Percentiles rank a stretch among this genome's conserved stretches.
phyloP scores from a whole-genome alignment of 257 asterid genomes.

The Echium plantagineum region DNA sequence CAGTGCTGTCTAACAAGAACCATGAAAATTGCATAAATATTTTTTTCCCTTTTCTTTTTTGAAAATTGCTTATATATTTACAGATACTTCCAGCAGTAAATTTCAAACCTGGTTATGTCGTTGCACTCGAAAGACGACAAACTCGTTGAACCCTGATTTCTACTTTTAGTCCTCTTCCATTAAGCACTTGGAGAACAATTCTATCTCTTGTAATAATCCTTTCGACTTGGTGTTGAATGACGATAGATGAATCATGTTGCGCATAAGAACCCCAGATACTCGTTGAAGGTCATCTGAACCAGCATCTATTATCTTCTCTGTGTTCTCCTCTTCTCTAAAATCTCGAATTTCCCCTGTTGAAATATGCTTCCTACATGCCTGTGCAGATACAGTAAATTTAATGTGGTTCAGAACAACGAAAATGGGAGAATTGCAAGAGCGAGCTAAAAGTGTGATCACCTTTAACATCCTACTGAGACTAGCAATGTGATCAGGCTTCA shows the following conservation, averaged over 20 bases:
- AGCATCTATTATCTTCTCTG: conserved; percentile 10
- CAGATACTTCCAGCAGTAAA: too few species aligned
- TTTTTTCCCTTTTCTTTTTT: too few species aligned
- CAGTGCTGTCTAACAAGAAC: too few species aligned
- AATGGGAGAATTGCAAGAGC: neutral
- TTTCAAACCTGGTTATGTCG: too few species aligned
- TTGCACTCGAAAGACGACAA: neutral
- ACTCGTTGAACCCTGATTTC: neutral
- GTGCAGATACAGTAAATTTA: conserved; percentile 8
- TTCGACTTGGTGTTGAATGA: conserved; percentile 9
- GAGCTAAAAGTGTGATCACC: conserved; percentile 25
- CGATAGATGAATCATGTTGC: conserved; percentile 29
- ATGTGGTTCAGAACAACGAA: neutral
- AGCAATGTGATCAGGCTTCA: conserved; percentile 47
- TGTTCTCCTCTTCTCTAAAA: conserved; percentile 19
- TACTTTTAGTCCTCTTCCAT: conserved; percentile 41
- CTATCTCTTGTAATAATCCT: conserved; percentile 55
- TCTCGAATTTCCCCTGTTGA: conserved; percentile 35
- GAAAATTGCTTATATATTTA: too few species aligned
- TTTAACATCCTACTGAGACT: conserved; percentile 57
- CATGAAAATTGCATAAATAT: too few species aligned
- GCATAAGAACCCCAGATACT: conserved; percentile 32
- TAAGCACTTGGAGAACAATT: conserved; percentile 46
- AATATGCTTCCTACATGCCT: conserved; percentile 58
- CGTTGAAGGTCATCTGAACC: conserved; percentile 19